A percentile compares a stretch with the other conserved stretches of the same genome.
Conservation (phyloP, 1,139 yeast species). For the Geotrichum reessii region DNA sequence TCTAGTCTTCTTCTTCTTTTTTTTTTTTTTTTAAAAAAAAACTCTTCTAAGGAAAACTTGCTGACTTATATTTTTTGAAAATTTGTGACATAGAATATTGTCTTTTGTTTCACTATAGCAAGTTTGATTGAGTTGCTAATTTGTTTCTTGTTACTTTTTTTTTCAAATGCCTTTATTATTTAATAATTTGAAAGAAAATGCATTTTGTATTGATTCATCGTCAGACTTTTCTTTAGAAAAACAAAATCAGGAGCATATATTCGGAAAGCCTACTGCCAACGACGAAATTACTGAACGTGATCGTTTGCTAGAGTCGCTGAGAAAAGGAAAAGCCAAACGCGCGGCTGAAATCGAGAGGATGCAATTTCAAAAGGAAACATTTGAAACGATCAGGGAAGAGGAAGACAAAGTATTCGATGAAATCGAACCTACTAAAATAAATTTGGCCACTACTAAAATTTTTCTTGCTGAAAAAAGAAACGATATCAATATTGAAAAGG, state of each 20-base stretch:
- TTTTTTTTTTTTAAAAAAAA: too few relatives aligned
- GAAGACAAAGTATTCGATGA: not conserved
- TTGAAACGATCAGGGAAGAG: not conserved
- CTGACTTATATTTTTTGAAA: too few relatives aligned
- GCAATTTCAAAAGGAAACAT: not conserved
- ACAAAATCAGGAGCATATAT: too few relatives aligned
- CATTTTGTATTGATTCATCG: not conserved
- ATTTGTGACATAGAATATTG: too few relatives aligned
- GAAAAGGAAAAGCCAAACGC: not conserved
- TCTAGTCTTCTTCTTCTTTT: too few relatives aligned
- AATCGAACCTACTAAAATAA: not conserved
- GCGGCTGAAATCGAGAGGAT: not conserved
- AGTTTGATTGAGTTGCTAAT: too few relatives aligned
- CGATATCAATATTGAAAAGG: not conserved
- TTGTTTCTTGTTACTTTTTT: too few relatives aligned
- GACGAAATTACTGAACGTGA: not conserved
- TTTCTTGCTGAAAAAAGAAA: not conserved
- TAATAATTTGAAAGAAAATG: too few relatives aligned
- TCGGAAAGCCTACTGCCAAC: not conserved
- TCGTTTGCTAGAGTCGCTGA: not conserved
- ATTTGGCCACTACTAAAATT: not conserved
- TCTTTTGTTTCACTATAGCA: too few relatives aligned
- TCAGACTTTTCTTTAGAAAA: too few relatives aligned
- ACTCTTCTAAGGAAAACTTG: too few relatives aligned
- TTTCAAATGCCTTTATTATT: too few relatives aligned